Conservation (phyloP, 1,284 basidiomycete genomes). For the Ustilago trichophora region DNA sequence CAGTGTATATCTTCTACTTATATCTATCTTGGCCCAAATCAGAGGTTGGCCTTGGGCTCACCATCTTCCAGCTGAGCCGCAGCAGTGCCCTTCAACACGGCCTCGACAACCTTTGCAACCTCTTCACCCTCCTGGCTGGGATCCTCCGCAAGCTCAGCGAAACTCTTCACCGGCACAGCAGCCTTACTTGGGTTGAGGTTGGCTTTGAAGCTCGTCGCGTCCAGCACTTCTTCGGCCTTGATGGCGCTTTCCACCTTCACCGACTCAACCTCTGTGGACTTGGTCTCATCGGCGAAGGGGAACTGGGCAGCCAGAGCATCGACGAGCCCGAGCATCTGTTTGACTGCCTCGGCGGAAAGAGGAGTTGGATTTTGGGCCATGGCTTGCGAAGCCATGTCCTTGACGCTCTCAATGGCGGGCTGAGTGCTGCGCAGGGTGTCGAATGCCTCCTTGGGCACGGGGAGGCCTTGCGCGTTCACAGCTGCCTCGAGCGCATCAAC, state of each 20-base stretch:
- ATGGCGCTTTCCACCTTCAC: conserved; percentile 67
- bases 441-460: conserved; percentile 71
- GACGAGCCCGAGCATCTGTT: conserved; percentile 71
- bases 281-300: conserved; percentile 68
- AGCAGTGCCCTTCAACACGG: conserved; percentile 11
- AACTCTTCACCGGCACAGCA: conserved; percentile 67
- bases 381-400: conserved; percentile 47
- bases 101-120: conserved; percentile 18
- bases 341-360: conserved; percentile 69
- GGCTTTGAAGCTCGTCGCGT: conserved; percentile 78
- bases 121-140: conserved; percentile 37
- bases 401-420: conserved; percentile 67
- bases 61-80: conserved; percentile 3
- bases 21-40: not conserved
- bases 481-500: conserved; percentile 74
- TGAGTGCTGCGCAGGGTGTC: conserved; percentile 70
- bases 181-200: conserved; percentile 70
- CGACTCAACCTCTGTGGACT: conserved; percentile 71
- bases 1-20: no score
- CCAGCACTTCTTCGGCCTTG: conserved; percentile 72
- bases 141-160: conserved; percentile 36
- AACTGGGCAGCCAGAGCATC: conserved; percentile 73
- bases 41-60: conserved; percentile 35
- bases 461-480: conserved; percentile 72
- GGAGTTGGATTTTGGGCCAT: conserved; percentile 65